Percentiles rank a stretch among this genome's conserved stretches.
phyloP scores from a whole-genome alignment of 495 filamentous ascomycete species.

The Talaromyces wortmannii region DNA sequence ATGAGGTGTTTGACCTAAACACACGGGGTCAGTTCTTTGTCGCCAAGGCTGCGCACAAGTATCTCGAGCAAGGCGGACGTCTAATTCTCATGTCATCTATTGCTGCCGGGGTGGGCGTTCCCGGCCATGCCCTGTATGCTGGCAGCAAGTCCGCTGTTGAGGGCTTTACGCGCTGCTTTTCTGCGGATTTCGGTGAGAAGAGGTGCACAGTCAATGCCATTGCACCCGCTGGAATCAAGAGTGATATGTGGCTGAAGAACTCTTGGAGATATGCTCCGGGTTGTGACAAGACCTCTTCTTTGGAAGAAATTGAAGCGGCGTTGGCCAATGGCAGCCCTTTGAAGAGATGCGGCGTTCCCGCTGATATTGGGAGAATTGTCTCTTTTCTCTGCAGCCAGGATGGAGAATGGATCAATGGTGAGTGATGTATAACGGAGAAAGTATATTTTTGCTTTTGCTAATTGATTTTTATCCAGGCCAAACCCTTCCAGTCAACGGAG shows the following conservation, averaged over 20 bases:
- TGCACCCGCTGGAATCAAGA: conserved; percentile 72
- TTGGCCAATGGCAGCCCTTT: conserved; percentile 38
- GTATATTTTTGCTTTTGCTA: conserved; percentile 1
- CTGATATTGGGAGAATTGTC: conserved; percentile 53
- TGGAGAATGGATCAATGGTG: conserved; percentile 57
- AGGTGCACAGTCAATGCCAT: conserved; percentile 73
- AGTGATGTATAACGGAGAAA: conserved; percentile 12
- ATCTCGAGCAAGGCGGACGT: conserved; percentile 59
- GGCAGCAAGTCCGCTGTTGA: conserved; percentile 73
- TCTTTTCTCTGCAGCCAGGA: conserved; percentile 48
- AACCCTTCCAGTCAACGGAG: conserved; percentile 25
- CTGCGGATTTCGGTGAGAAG: conserved; percentile 64
- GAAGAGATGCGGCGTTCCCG: conserved; percentile 45
- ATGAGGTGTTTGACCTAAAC: conserved; percentile 71
- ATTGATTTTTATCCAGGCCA: conserved; percentile 13
- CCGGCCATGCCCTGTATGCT: conserved; percentile 69
- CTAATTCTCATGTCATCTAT: conserved; percentile 53
- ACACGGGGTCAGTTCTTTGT: conserved; percentile 79
- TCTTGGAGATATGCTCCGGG: conserved; percentile 59
- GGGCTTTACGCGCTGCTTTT: conserved; percentile 69
- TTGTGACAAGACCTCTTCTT: conserved; percentile 24
- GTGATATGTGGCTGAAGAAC: conserved; percentile 67
- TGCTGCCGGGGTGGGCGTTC: conserved; percentile 52
- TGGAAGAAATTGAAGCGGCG: conserved; percentile 35
- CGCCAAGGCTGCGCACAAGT: conserved; percentile 65